Evolutionary conservation across 352 stramenopile genomes (phyloP), one percentile per base, ranked within the genome.

Genomic region (Pythium sukuiense): DNA sequence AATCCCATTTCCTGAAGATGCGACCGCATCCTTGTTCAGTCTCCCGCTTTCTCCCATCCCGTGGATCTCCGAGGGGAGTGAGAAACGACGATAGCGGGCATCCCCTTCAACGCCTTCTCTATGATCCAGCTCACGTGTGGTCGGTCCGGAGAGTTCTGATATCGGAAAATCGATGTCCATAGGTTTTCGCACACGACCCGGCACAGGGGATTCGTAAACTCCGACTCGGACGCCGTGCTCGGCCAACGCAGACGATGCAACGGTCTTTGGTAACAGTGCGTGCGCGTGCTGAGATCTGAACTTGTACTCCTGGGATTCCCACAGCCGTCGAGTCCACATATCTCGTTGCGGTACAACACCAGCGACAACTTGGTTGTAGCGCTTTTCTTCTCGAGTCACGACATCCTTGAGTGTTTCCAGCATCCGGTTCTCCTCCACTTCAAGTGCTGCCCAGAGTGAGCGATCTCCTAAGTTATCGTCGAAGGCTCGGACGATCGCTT

Each of bases 401-500:
- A 89, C 73, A 18, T 90, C 76, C 20, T 76, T 77, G 3, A 93
- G 55, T 6, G 72, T 79, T 27, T 88, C 84, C 26, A 87, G 41
- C 80, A 93, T 89, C 1, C 85, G 72, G 43, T 90, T 92, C 43
- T 93, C 85, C 68, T 95, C 87, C 0, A 95, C 87, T 70, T 94
- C 83, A 1, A 92, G 73, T 11, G 82, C 84, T 54, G 87, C 87
- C 77, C 79, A 90, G 20, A 93, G 55, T 3, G 89, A 74, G 1
- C 77, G 75, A 46, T 90, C 81, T 27, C 45, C 45, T 27, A 68
- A 69, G 0, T 82, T 76, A 26, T 93, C 82, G 43, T 75, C 65
- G 48, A 65, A 60, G 5, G 37, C 53, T 16, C 32, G 30, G 6
- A 39, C 20, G 39, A 41, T 64, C 2, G 55, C 29, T 12, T 59